Evolutionary conservation across 2,329 filamentous ascomycete genomes (phyloP), one percentile per base, ranked within the genome.

Genomic region (Fusarium verticillioides): DNA sequence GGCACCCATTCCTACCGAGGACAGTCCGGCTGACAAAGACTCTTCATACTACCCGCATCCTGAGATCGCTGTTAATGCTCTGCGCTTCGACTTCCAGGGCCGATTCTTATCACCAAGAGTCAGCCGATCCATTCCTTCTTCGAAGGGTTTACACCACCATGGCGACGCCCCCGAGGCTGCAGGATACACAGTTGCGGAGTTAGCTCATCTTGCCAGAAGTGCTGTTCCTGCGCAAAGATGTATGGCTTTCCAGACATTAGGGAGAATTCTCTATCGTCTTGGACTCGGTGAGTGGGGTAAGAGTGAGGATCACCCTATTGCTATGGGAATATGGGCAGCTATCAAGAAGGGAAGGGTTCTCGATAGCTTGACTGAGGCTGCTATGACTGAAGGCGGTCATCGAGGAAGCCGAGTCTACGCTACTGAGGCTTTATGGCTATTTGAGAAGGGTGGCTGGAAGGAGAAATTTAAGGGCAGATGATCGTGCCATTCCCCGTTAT

Each of bases 61-160:
- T 69, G 86, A 88, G 44, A 88, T 97, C n/a, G 86, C 92, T 39
- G 87, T 95, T 3, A 91, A 93, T 2, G 90, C 93, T 39, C 87
- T 99, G 57, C 93, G 96, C 63, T 99, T 98, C 85, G 93, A 95
- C 80, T 97, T 99, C 81, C 89, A 87, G 57, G 96, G 96, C 70
- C 87, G 88, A 1, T 87, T 99, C 6, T 87, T 99, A 18, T 90
- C 96, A 0, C 96, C 96, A 0, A 87, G 90, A 54, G 88, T 90
- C 39, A 91, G 94, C 32, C 88, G 95, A 62, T 86, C 89, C 4
- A 91, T 98, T 32, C 93, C 96, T 9, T 90, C 90, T 2, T 91
- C 90, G 18, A 89, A 92, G 67, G 96, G 96, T 0, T 87, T 99
- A 19, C 96, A 99, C 81, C 96, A 99, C 81, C 96, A 99, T 81